Evolutionary conservation across 2,329 filamentous ascomycete species (phyloP), one percentile per base, ranked within the genome.

Genomic region (Aspergillus sp.): DNA sequence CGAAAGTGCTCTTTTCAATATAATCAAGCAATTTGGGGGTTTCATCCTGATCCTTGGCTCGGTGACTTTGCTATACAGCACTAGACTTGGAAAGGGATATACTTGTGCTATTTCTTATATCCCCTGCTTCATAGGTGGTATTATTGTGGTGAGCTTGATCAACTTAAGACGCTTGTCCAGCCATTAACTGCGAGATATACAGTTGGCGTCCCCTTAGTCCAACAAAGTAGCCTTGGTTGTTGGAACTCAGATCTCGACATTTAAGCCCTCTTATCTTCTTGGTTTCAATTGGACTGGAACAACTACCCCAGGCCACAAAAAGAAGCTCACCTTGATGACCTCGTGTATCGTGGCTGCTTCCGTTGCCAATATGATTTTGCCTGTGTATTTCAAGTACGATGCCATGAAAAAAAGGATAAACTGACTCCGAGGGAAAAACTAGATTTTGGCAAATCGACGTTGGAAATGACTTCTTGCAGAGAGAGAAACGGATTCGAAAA

Each of bases 221-320:
- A 57, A 62, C 47, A 62, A 62, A 32, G 49, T 62, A 33, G 58
- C 59, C 3, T 51, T 62, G 7, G 56, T 62, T 3, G 58, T 62
- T 6, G 60, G 60, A 10, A 60, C 60, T 4, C 59, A 62, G 37
- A 57, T 62, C 23, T 61, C 60, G 7, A 61, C 60, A 2, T 62
- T 62, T 44, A 62, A 62, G 46, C 60, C 59, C 2, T 62, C 60
- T 3, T 62, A 61, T 41, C 53, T 62, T 12, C 49, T 60, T 6
- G 59, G 59, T 7, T 52, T 62, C 10, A 60, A 56, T 19, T 62
- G 59, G 59, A 57, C 59, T 9, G 48, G 44, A 7, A 50, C 48
- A 7, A 50, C 48, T n/a, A 50, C 48, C 2, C 47, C 44, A 4
- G 48, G 48, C 6, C 48, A 50, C 27, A 50, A 44, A 3, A 50